These are phyloP conservation scores for Aspergillus bridgeri DNA, from an alignment of 495 filamentous ascomycete genomes.

Conservation along the genomic window DNA sequence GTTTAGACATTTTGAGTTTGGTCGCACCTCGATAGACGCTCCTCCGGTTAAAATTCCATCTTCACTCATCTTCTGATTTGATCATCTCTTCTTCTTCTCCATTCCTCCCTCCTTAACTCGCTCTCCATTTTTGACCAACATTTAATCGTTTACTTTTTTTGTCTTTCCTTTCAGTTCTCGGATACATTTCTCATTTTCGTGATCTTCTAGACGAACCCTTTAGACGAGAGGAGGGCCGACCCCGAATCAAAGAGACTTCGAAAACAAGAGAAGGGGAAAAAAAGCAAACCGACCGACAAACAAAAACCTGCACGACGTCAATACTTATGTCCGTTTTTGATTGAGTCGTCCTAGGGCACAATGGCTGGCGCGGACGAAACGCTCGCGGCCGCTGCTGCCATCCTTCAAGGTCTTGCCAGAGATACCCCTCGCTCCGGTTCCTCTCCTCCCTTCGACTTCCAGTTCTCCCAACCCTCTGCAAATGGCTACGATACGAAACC, in stretches of 20 bases:
- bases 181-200: slow-evolving; percentile 9
- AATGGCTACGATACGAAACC: slow-evolving; percentile 42
- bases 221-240: background rate
- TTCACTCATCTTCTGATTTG: background rate
- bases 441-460: slow-evolving; percentile 40
- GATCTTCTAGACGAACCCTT: slow-evolving; percentile 3
- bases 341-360: slow-evolving; percentile 35
- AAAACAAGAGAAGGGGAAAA: background rate
- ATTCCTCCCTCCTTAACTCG: background rate
- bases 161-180: slow-evolving; percentile 5
- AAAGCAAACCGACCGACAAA: background rate
- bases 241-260: background rate
- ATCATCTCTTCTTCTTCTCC: background rate
- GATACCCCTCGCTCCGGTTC: slow-evolving; percentile 40
- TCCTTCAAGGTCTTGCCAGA: slow-evolving; percentile 61
- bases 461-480: slow-evolving; percentile 25
- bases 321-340: slow-evolving; percentile 26
- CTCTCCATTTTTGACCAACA: background rate
- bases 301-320: slow-evolving; percentile 2
- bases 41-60: background rate
- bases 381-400: slow-evolving; percentile 57
- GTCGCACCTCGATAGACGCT: background rate
- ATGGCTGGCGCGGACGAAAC: slow-evolving; percentile 60
- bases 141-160: slow-evolving; percentile 1
- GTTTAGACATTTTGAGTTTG: background rate